Conservation (phyloP, 2,329 filamentous ascomycete species). For the Zymoseptoria pseudotritici region DNA sequence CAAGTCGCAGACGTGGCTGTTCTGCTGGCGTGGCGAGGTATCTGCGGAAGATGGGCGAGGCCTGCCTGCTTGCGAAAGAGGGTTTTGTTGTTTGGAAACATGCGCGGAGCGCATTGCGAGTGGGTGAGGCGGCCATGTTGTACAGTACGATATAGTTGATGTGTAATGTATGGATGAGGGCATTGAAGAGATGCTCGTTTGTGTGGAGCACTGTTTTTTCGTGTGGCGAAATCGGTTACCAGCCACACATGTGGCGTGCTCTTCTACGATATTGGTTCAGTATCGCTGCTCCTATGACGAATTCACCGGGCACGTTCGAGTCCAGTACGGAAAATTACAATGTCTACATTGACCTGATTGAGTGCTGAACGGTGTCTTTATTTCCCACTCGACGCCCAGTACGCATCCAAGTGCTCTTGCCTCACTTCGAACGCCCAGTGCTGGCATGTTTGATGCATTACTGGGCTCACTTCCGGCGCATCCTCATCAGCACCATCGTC, state of each 20-base stretch:
- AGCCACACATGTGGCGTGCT: background rate
- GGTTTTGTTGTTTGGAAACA: slow-evolving; percentile 12
- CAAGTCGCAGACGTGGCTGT: slow-evolving; percentile 33
- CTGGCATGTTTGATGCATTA: slow-evolving; percentile 51
- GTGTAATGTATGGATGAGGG: background rate
- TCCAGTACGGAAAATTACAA: background rate
- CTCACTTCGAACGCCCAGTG: slow-evolving; percentile 50
- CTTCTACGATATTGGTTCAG: background rate
- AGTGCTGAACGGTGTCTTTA: slow-evolving; percentile 1
- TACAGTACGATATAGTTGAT: background rate
- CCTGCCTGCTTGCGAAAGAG: slow-evolving; percentile 19
- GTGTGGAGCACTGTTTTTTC: background rate
- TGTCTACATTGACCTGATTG: background rate
- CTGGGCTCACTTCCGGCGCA: slow-evolving; percentile 43
- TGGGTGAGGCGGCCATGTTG: slow-evolving; percentile 15
- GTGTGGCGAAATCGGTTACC: background rate
- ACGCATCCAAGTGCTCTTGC: slow-evolving; percentile 44
- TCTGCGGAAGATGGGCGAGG: slow-evolving; percentile 25
- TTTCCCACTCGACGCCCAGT: slow-evolving; percentile 31
- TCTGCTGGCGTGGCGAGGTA: slow-evolving; percentile 13
- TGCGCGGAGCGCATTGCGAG: slow-evolving; percentile 15
- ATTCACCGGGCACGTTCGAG: background rate
- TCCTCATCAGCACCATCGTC: slow-evolving; percentile 38
- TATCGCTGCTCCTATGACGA: background rate
- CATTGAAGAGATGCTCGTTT: background rate